Evolutionary conservation across 352 stramenopile genomes (phyloP).

Genomic region (Phytophthora ramorum): DNA sequence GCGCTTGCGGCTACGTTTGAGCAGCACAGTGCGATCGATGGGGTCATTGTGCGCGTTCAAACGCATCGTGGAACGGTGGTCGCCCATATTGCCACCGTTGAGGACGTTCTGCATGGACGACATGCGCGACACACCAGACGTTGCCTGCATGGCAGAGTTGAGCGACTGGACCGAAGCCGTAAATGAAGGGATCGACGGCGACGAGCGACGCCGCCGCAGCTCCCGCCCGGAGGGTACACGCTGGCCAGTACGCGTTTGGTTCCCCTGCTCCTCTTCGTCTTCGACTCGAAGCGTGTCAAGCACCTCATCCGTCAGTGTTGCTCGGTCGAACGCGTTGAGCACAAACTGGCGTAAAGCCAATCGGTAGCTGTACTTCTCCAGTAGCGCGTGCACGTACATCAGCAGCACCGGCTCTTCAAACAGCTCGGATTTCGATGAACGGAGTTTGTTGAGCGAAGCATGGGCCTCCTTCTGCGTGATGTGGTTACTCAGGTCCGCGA

Average conservation of each 20-base stretch:
- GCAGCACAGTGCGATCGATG: slow-evolving; percentile 75
- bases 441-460: slow-evolving; percentile 85
- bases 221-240: slow-evolving; percentile 59
- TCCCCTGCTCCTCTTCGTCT: slow-evolving; percentile 52
- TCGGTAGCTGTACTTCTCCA: slow-evolving; percentile 88
- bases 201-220: slow-evolving; percentile 75
- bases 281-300: slow-evolving; percentile 67
- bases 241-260: slow-evolving; percentile 48
- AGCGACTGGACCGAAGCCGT: slow-evolving; percentile 86
- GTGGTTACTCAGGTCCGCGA: slow-evolving; percentile 89
- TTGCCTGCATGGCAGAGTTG: slow-evolving; percentile 79
- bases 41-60: slow-evolving; percentile 66
- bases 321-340: slow-evolving; percentile 85
- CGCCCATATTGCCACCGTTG: slow-evolving; percentile 34
- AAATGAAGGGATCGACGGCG: slow-evolving; percentile 89
- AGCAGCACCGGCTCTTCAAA: slow-evolving; percentile 88
- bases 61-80: slow-evolving; percentile 62
- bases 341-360: slow-evolving; percentile 88
- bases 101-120: slow-evolving; percentile 53
- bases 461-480: slow-evolving; percentile 92
- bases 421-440: slow-evolving; percentile 65
- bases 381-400: slow-evolving; percentile 81
- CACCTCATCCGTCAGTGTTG: slow-evolving; percentile 76
- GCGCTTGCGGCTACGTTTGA: slow-evolving; percentile 83
- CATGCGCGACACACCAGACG: slow-evolving; percentile 55